Evolutionary conservation across 2,329 filamentous ascomycete genomes (phyloP).

Genomic region (Zasmidium citrigriseum): DNA sequence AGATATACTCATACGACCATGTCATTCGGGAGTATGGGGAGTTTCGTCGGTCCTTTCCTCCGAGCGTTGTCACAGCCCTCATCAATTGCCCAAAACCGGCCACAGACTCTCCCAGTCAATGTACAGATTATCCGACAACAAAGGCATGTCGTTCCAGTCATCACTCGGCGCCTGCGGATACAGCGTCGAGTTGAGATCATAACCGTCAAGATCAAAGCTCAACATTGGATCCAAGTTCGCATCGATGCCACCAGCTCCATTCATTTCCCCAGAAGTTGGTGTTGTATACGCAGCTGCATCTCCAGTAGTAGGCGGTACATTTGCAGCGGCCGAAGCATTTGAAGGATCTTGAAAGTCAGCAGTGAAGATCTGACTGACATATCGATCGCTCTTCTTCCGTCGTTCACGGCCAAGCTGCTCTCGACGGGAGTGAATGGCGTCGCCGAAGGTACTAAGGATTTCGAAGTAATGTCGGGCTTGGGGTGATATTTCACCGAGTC

Average conservation of each 20-base stretch:
- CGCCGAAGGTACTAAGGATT: constrained; percentile 45
- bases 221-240: background rate
- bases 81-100: constrained; percentile 8
- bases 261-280: constrained; percentile 1
- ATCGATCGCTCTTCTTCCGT: constrained; percentile 23
- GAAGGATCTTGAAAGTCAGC: constrained; percentile 18
- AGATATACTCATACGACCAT: too few species aligned
- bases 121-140: constrained; percentile 17
- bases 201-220: constrained; percentile 5
- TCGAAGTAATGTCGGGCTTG: constrained; percentile 61
- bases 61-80: constrained; percentile 44
- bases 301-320: background rate
- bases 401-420: constrained; percentile 20
- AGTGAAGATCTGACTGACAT: constrained; percentile 24
- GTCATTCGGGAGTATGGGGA: too few species aligned
- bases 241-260: background rate
- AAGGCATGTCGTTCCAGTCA: constrained; percentile 12
- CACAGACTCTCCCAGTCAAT: constrained; percentile 13
- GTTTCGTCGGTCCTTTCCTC: constrained; percentile 54
- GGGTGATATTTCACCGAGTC: constrained; percentile 52
- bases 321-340: background rate
- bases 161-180: constrained; percentile 2
- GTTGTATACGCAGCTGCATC: constrained; percentile 1
- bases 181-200: background rate
- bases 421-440: constrained; percentile 20